Conservation (phyloP, 208 protist species). For the Trypanosoma caninum region DNA sequence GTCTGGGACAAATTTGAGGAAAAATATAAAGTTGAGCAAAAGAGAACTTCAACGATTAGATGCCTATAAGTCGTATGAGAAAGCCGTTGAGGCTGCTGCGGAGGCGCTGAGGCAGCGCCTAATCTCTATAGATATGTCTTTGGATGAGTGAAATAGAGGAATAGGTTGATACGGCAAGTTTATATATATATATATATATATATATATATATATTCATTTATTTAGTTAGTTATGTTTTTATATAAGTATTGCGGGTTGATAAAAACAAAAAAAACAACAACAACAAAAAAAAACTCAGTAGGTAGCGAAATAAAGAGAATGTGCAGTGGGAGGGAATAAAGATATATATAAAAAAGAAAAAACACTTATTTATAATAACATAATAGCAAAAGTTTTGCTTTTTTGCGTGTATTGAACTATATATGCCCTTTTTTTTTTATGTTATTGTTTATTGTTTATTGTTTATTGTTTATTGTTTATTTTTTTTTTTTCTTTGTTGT, state of each 20-base stretch:
- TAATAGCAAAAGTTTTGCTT: too few relatives aligned
- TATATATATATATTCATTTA: not conserved
- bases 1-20: not conserved
- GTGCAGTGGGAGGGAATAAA: too few relatives aligned
- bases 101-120: slow-evolving; percentile 5
- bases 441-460: slow-evolving; percentile 1
- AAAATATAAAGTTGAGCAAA: not conserved
- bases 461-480: slow-evolving; percentile 9
- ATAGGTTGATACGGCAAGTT: not conserved
- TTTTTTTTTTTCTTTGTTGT: slow-evolving; percentile 12
- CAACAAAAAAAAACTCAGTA: not conserved
- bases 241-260: not conserved
- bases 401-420: too few relatives aligned
- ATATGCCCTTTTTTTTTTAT: slow-evolving; percentile 2
- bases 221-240: not conserved
- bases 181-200: not conserved
- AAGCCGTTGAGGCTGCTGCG: slow-evolving; percentile 4
- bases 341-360: too few relatives aligned
- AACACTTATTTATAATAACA: too few relatives aligned
- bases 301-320: too few relatives aligned
- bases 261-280: not conserved
- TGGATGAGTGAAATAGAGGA: not conserved
- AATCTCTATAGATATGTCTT: slow-evolving; percentile 4
- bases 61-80: slow-evolving; percentile 16
- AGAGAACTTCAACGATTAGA: slow-evolving; percentile 1